Conservation (phyloP, 2,329 filamentous ascomycete genomes). For the Aureobasidium sp. region DNA sequence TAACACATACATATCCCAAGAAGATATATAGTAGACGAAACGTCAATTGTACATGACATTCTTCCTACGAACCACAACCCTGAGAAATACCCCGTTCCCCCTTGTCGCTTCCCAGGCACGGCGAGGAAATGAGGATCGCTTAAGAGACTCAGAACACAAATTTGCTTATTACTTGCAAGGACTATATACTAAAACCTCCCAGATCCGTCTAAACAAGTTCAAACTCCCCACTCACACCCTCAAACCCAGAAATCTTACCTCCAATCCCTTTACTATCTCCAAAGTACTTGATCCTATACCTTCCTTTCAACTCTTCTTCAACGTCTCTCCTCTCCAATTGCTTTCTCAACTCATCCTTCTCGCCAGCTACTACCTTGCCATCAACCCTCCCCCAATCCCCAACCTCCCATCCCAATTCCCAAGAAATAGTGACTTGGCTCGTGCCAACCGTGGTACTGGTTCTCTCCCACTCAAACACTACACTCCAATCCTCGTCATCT, state of each 20-base stretch:
- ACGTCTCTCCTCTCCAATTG: conserved; percentile 17
- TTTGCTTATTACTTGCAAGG: too few relatives aligned
- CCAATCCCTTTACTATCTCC: conserved; percentile 67
- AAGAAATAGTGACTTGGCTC: conserved; percentile 69
- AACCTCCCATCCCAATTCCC: conserved; percentile 59
- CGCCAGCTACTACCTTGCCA: conserved; percentile 16
- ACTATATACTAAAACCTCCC: too few relatives aligned
- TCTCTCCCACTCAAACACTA: conserved; percentile 72
- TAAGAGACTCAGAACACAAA: too few relatives aligned
- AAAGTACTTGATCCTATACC: conserved; percentile 73
- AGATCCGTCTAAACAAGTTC: conserved; percentile 25
- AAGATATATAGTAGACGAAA: too few relatives aligned
- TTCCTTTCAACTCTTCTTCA: conserved; percentile 38
- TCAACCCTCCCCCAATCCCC: conserved; percentile 20
- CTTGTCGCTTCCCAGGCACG: too few relatives aligned
- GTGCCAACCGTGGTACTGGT: conserved; percentile 60
- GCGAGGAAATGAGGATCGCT: too few relatives aligned
- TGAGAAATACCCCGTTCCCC: too few relatives aligned
- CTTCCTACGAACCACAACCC: too few relatives aligned
- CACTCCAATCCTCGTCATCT: conserved; percentile 72
- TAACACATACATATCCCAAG: too few relatives aligned
- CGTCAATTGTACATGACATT: too few relatives aligned
- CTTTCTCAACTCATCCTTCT: conserved; percentile 22
- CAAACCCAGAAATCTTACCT: conserved; percentile 57
- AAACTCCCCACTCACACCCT: conserved; percentile 55